phyloP scores from a whole-genome alignment of 2,329 filamentous ascomycete species.

The Monosporascus sp. region DNA sequence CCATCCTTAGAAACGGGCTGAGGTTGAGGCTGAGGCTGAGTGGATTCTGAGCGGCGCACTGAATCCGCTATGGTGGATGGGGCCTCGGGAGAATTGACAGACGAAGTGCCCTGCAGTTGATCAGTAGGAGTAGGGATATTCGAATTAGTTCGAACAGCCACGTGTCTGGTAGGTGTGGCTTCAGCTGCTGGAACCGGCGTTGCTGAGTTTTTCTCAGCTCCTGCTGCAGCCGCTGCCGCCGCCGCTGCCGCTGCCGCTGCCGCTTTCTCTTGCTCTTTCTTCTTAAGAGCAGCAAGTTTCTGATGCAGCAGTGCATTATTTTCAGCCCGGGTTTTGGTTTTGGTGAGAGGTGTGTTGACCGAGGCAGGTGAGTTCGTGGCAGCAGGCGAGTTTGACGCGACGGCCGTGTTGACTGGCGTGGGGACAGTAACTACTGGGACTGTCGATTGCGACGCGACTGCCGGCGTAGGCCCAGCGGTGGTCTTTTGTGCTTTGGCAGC shows the following conservation, averaged over 20 bases:
- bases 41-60: not conserved
- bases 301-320: slow-evolving; percentile 70
- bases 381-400: not conserved
- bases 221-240: not conserved
- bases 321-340: slow-evolving; percentile 49
- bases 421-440: not conserved
- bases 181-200: slow-evolving; percentile 5
- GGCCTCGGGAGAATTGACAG: not conserved
- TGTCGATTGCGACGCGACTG: not conserved
- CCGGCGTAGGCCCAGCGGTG: slow-evolving; percentile 1
- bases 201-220: slow-evolving; percentile 18
- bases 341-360: slow-evolving; percentile 16
- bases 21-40: not conserved
- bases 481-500: slow-evolving; percentile 28
- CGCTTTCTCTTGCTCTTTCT: slow-evolving; percentile 37
- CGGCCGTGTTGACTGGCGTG: not conserved
- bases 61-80: not conserved
- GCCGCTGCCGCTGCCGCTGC: not conserved
- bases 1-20: slow-evolving; percentile 13
- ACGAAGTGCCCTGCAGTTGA: slow-evolving; percentile 8
- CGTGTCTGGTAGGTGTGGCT: slow-evolving; percentile 7
- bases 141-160: slow-evolving; percentile 1
- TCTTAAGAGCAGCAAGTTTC: slow-evolving; percentile 66
- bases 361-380: not conserved
- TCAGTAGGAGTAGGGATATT: not conserved